Evolutionary conservation across 306 rosid species (phyloP).

Genomic region (Carpinus fangiana): DNA sequence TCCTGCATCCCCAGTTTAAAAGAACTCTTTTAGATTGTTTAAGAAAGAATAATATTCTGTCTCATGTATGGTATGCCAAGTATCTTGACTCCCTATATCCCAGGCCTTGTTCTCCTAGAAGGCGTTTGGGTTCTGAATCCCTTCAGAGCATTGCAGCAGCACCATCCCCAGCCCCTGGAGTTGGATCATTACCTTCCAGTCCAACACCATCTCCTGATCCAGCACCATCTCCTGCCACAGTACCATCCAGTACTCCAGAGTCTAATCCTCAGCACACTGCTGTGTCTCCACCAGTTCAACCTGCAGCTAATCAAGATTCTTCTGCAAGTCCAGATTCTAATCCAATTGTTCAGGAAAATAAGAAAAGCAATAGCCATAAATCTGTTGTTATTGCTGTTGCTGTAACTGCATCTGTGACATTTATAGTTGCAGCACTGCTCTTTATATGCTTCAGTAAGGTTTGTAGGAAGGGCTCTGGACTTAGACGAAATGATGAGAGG

Average conservation of each 20-base stretch:
- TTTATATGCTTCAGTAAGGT: conserved; percentile 51
- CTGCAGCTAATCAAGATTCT: conserved; percentile 18
- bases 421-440: conserved; percentile 52
- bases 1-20: conserved; percentile 55
- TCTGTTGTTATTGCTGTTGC: conserved; percentile 43
- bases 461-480: conserved; percentile 40
- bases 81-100: conserved; percentile 39
- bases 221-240: conserved; percentile 28
- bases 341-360: conserved; percentile 23
- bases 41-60: conserved; percentile 39
- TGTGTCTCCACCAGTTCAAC: conserved; percentile 16
- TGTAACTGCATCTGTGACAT: conserved; percentile 59
- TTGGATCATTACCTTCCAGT: conserved; percentile 31
- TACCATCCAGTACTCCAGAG: conserved; percentile 28
- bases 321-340: conserved; percentile 26
- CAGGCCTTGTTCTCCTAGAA: conserved; percentile 47
- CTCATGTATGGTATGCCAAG: conserved; percentile 42
- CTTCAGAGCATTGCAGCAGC: conserved; percentile 29
- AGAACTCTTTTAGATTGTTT: conserved; percentile 61
- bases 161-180: conserved; percentile 31
- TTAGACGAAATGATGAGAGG: conserved; percentile 65
- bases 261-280: conserved; percentile 14
- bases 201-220: conserved; percentile 14
- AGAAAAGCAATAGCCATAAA: conserved; percentile 25
- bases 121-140: conserved; percentile 47